Base-by-base conservation (phyloP, 75 land plant species). In the Cupressus sempervirens region DNA sequence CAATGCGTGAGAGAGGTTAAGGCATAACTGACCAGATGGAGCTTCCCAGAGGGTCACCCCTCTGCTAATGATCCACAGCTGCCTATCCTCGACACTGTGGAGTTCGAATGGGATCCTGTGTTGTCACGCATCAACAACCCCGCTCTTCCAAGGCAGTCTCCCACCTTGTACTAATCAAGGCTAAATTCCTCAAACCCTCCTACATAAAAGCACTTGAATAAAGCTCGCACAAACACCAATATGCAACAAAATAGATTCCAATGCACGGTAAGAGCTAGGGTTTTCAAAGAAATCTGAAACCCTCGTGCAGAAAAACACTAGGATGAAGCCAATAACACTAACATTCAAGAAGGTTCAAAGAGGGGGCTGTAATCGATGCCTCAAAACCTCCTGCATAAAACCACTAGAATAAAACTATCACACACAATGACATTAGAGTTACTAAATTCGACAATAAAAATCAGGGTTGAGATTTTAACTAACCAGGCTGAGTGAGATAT, bases 21-120 rank as follows among this genome's bases (percentile, higher is more conserved):
- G 88, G 92, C 91, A 90, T 62, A 62, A 62, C 26, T 62, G 67
- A 62, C 67, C 67, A 62, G 90, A 89, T 36, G 91, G 95, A 90
- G 91, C 95, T 93, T 93, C 95, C 45, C 95, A 93, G 95, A 87
- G 68, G 92, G 95, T 92, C 92, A 74, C 95, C 93, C 81, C 53
- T 92, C 95, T 93, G 95, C 81, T 92, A 93, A 93, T 93, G 41
- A 87, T 93, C 93, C 95, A 92, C 73, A 45, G 36, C 4, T 45
- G 50, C 68, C 76, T 74, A 86, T 93, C 90, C 88, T 86, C 76
- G 41, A 89, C 95, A 93, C 89, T 93, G 92, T 92, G 93, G 95
- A 92, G 93, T 89, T 92, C 94, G 14, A 36, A 76, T 85, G 95
- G 95, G 95, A 93, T 93, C 95, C 95, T 89, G 32, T 92, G 92